Conservation (phyloP, 495 filamentous ascomycete species). For the Neurospora sp. region DNA sequence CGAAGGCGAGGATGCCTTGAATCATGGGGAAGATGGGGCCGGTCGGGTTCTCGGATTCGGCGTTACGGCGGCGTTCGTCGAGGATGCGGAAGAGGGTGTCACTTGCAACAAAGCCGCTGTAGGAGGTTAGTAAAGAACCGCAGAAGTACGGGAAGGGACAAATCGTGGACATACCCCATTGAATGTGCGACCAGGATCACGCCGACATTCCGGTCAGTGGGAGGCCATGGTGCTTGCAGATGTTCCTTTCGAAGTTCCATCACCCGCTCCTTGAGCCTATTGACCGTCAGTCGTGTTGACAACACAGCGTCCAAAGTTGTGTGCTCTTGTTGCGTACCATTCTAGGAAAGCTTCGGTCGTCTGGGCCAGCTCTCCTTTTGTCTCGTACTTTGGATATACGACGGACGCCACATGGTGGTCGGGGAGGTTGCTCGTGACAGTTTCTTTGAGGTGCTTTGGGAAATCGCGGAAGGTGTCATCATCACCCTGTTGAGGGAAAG, state of each 20-base stretch:
- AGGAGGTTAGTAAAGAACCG: neutral
- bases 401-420: constrained; percentile 57
- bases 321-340: constrained; percentile 45
- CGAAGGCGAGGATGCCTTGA: constrained; percentile 81
- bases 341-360: constrained; percentile 69
- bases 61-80: constrained; percentile 27
- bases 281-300: neutral
- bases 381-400: constrained; percentile 88
- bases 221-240: constrained; percentile 67
- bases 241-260: constrained; percentile 75
- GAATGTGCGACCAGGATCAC: constrained; percentile 81
- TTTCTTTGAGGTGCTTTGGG: constrained; percentile 58
- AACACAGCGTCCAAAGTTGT: neutral
- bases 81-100: constrained; percentile 59
- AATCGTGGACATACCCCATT: constrained; percentile 53
- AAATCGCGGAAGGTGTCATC: constrained; percentile 81
- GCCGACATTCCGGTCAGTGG: constrained; percentile 74
- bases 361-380: constrained; percentile 70
- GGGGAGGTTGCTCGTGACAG: constrained; percentile 60
- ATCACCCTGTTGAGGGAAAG: constrained; percentile 47
- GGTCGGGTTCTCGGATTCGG: constrained; percentile 9
- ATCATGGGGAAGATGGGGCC: constrained; percentile 52
- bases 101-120: constrained; percentile 74
- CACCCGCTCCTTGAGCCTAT: constrained; percentile 78
- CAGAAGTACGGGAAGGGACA: too few species aligned